Conservation (phyloP, 169 alveolate species). For the Babesia gibsoni region DNA sequence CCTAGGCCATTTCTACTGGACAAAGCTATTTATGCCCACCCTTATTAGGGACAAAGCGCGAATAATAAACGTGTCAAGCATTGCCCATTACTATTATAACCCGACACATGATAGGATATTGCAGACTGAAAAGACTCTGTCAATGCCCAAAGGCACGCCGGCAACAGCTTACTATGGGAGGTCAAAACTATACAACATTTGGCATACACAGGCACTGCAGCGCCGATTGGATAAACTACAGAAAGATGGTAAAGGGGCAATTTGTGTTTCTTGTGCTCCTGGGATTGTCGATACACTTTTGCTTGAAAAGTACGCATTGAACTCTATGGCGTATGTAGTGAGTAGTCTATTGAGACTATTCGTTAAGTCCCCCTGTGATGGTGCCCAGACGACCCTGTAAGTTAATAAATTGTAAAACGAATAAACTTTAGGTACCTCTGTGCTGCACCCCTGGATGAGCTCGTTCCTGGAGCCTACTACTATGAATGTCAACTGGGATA, state of each 20-base stretch:
- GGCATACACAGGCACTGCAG: conserved; percentile 61
- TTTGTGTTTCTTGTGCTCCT: conserved; percentile 43
- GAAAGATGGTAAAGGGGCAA: background rate
- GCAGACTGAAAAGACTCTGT: conserved; percentile 2
- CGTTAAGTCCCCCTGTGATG: conserved; percentile 39
- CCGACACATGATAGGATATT: conserved; percentile 41
- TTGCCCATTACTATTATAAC: conserved; percentile 53
- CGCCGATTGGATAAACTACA: conserved; percentile 35
- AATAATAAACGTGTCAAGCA: conserved; percentile 53
- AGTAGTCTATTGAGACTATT: background rate
- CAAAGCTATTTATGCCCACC: conserved; percentile 20
- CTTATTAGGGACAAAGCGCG: conserved; percentile 33
- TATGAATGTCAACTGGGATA: conserved; percentile 36
- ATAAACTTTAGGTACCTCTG: conserved; percentile 26
- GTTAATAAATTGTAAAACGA: background rate
- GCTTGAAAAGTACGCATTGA: background rate
- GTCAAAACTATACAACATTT: conserved; percentile 42
- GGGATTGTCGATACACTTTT: conserved; percentile 49
- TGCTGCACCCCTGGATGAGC: conserved; percentile 19
- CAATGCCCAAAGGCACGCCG: background rate
- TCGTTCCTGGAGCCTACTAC: conserved; percentile 57
- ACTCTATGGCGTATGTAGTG: background rate
- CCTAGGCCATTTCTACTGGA: conserved; percentile 55
- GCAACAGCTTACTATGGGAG: conserved; percentile 33
- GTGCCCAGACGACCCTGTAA: conserved; percentile 55